Evolutionary conservation across 1,284 basidiomycete species (phyloP), one percentile per base, ranked within the genome.

Genomic region (Microbotryum intermedium): DNA sequence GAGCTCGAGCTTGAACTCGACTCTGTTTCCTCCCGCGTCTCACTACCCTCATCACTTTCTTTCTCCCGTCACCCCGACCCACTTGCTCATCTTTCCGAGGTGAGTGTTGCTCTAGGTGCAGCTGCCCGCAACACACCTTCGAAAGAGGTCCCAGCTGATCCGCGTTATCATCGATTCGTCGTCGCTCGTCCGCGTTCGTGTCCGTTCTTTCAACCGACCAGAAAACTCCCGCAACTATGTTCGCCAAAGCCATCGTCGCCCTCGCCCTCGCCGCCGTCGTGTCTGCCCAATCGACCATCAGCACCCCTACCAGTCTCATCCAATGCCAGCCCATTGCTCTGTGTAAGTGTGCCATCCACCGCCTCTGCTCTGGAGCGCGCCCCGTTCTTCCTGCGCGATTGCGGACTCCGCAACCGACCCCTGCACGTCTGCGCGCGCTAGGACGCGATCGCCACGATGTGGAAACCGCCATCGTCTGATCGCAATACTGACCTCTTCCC

Each of bases 301-400:
- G 57, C 55, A 65, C 60, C 39, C 60, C 64, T n/a, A 55, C 60
- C 20, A 58, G 51, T 30, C 60, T 65, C 60, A 59, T 59, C 58
- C 64, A 49, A 58, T 48, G 44, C 25, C 46, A 21, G 44, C 50
- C 28, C 21, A 23, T 30, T 21, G 20, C 30, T 47, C 44, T 42
- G 16, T 10, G 47, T 50, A 21, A 48, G 26, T 45, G n/a, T 29
- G 34, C 28, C 42, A 2, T 25, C 11, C 13, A 30, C 20, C 30
- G 50, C 50, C 30, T 28, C n/a, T 28, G 30, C 13, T 28, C 50
- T 11, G 11, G n/a, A 10, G 23, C 11, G 21, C 28, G 20, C 13
- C 8, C 50, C 25, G 25, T 39, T 28, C 25, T 63, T 20, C 29
- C 54, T 55, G 21, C 3, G 7, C 21, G 18, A 23, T 43, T 23